Base-by-base conservation (phyloP, 768 basidiomycete genomes). In the Boletus speciosus region DNA sequence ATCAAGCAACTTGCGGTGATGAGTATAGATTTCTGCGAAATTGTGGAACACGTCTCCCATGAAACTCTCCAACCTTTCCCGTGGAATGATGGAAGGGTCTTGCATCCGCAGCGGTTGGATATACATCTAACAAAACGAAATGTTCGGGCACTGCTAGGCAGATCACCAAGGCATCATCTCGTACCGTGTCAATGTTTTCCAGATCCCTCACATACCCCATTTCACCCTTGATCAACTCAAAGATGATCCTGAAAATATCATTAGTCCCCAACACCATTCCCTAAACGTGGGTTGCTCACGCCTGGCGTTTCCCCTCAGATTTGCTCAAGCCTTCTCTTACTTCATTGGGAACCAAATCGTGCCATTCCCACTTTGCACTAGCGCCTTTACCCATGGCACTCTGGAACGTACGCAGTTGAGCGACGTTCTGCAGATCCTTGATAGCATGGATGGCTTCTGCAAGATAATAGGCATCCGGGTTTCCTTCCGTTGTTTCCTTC, bases 181-280 rank as follows among this genome's bases (percentile, higher is more conserved):
- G 15, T 62, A 93, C 93, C 56, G 76, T 76, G 56, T 88, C 86
- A 42, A 97, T 87, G 51, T 86, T 88, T 70, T 93, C 90, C 54
- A 97, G 71, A 75, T 97, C 93, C 61, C 86, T 90, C 27, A 96
- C 93, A 65, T 95, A 97, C 27, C 85, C 83, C 92, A 96, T 96
- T 70, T 97, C 93, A 58, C 90, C 90, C 70, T 96, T 91, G 70
- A 97, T 96, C 57, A 96, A 70, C 74, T 97, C 93, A 64, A 95
- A 97, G 47, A 96, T 93, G 63, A 93, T 85, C 41, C 92, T 93
- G 59, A 36, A 41, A 54, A 21, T 0, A n/a, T 11, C 15, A 32
- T 56, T 53, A 53, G 29, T 48, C 32, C 36, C 49, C 52, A 21
- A 14, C 16, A 6, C 11, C 11, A 15, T 16, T 42, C 38, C 51